Evolutionary conservation across 371 early-diverging fungal species (phyloP).

Genomic region (Sporodiniella umbellata): DNA sequence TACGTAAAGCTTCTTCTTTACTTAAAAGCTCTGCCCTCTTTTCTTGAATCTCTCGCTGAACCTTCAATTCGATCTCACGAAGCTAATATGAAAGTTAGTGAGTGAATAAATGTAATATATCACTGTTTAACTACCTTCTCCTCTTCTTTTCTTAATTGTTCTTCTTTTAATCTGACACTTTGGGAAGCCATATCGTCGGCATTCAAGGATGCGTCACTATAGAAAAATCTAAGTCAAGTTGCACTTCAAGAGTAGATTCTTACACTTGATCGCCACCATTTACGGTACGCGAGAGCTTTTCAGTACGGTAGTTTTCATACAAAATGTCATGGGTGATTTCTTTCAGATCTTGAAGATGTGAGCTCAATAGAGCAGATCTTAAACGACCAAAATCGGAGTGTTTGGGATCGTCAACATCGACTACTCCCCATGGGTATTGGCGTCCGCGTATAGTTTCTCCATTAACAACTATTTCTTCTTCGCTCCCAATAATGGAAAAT

Average conservation of each 20-base stretch:
- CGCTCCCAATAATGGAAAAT: constrained; percentile 96
- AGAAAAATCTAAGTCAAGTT: background rate
- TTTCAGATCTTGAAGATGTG: constrained; percentile 93
- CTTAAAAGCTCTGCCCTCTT: constrained; percentile 55
- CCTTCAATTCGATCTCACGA: constrained; percentile 58
- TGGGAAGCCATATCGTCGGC: constrained; percentile 52
- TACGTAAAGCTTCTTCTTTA: constrained; percentile 58
- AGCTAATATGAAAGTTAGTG: too few species aligned
- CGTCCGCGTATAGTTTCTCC: constrained; percentile 86
- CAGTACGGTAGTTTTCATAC: constrained; percentile 91
- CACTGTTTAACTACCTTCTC: constrained; percentile 43
- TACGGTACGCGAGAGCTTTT: constrained; percentile 75
- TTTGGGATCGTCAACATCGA: constrained; percentile 87
- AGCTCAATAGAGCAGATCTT: constrained; percentile 87
- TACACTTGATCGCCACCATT: constrained; percentile 49
- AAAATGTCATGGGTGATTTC: constrained; percentile 81
- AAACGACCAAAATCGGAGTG: constrained; percentile 98
- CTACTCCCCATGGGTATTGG: constrained; percentile 99
- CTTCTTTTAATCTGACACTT: constrained; percentile 56
- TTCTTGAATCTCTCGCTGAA: constrained; percentile 57
- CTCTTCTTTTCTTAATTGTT: constrained; percentile 60
- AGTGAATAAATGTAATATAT: background rate
- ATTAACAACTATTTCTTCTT: constrained; percentile 84
- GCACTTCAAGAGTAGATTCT: background rate
- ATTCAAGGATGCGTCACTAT: constrained; percentile 38